Base-by-base conservation (phyloP, 305 asterid species). In the Fraxinus nigra region DNA sequence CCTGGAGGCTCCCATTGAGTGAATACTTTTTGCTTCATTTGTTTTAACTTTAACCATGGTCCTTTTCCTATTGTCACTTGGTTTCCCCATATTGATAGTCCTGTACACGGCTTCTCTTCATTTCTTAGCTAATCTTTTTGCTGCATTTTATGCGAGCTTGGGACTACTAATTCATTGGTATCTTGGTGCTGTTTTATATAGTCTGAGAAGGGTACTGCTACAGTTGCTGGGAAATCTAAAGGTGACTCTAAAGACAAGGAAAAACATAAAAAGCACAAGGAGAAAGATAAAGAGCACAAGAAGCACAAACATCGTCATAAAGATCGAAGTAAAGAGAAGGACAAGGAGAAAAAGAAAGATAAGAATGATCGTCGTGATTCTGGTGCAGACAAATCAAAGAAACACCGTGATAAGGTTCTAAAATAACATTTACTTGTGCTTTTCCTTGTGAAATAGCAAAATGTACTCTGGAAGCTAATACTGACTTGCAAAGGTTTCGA, bases 281-380 rank as follows among this genome's bases (percentile, higher is more conserved):
- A 82, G 75, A 88, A 90, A 80, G 87, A 89, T 78, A 88, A 86
- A 77, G 90, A 86, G 65, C 51, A 0, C 79, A 86, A 85, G 88
- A 89, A 89, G 85, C 89, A 86, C 83, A 84, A 79, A 77, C 88
- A 82, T 82, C 77, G 79, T 14, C 81, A 72, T 56, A 72, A 63
- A 33, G 77, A 61, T 76, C 88, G 73, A 75, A 87, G 84, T 86
- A 87, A 80, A 86, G 87, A 84, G 35, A 81, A 75, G 69, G 87
- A 86, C 77, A 89, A 87, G 84, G 90, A 89, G 85, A 87, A 85
- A 72, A 89, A 67, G 80, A 84, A 82, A 78, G 88, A 84, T 5
- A 86, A 85, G 80, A 61, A 37, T 16, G 85, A 59, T 4, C 80
- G 5, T 37, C 84, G 46, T 32, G 75, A 63, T 81, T 81, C 59